Percentiles rank a stretch among this genome's conserved stretches.
phyloP scores from a whole-genome alignment of 2,329 filamentous ascomycete species.

The Pseudogymnoascus sp. region DNA sequence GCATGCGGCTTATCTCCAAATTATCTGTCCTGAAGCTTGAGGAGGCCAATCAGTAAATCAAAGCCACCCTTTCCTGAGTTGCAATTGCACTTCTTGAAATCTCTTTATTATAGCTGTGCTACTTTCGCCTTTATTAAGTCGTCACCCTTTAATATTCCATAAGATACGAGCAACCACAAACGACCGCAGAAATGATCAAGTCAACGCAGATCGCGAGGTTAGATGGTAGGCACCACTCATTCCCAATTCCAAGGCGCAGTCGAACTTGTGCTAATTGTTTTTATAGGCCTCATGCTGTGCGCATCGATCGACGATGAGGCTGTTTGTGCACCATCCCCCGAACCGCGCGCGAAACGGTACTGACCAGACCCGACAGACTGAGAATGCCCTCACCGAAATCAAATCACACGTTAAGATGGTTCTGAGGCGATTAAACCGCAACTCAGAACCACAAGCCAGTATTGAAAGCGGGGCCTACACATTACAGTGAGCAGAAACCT shows the following conservation, averaged over 20 bases:
- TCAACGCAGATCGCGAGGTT: conserved; percentile 92
- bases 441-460: conserved; percentile 81
- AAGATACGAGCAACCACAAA: neutral
- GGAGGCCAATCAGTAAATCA: neutral
- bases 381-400: conserved; percentile 73
- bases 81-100: conserved; percentile 9
- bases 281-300: conserved; percentile 80
- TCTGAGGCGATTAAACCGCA: conserved; percentile 78
- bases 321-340: conserved; percentile 35
- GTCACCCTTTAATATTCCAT: neutral
- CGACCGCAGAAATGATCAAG: conserved; percentile 51
- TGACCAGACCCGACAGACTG: conserved; percentile 40
- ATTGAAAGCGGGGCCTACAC: conserved; percentile 81
- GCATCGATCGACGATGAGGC: conserved; percentile 90
- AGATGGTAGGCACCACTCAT: conserved; percentile 55
- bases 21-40: conserved; percentile 5
- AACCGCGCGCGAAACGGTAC: neutral
- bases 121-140: neutral
- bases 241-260: neutral
- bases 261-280: conserved; percentile 5
- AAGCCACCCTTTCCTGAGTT: conserved; percentile 12
- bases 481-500: conserved; percentile 60
- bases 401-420: conserved; percentile 88
- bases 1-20: neutral
- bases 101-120: neutral